Percentiles rank a stretch among this genome's conserved stretches.
Evolutionary conservation across 2,329 filamentous ascomycete genomes (phyloP).

Genomic region (Venturia oleaginea): DNA sequence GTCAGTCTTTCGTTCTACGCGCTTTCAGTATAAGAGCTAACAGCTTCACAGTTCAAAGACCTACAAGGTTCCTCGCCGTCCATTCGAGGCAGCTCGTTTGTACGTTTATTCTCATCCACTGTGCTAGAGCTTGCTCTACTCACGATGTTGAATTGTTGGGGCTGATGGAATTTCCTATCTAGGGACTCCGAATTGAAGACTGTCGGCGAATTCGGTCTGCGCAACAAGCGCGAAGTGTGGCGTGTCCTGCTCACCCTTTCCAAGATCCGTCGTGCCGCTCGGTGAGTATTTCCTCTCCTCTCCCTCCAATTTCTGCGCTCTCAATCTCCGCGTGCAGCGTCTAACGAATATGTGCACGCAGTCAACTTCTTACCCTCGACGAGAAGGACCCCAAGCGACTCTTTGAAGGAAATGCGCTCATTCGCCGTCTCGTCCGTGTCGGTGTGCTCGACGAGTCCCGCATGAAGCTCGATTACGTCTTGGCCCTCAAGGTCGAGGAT

Average conservation of each 20-base stretch:
- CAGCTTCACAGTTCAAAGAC: conserved; percentile 81
- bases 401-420: conserved; percentile 99
- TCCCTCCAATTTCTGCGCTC: neutral
- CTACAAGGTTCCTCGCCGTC: conserved; percentile 95
- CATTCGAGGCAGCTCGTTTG: conserved; percentile 99
- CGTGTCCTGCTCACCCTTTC: conserved; percentile 98
- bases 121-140: conserved; percentile 95
- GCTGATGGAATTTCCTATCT: conserved; percentile 52
- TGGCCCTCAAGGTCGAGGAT: conserved; percentile 98
- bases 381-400: conserved; percentile 99
- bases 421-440: conserved; percentile 98
- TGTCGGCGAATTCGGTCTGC: conserved; percentile 98
- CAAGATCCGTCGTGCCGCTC: conserved; percentile 99
- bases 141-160: conserved; percentile 67
- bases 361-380: conserved; percentile 99
- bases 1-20: no score
- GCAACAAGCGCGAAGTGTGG: conserved; percentile 99
- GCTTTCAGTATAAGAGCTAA: neutral
- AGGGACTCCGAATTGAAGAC: conserved; percentile 99
- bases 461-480: conserved; percentile 99
- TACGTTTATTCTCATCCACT: conserved; percentile 94
- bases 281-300: conserved; percentile 50
- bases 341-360: conserved; percentile 30
- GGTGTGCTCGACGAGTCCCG: conserved; percentile 99
- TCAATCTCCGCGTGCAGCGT: neutral